phyloP scores from a whole-genome alignment of 2,329 filamentous ascomycete species.

The Didymella pomorum region DNA sequence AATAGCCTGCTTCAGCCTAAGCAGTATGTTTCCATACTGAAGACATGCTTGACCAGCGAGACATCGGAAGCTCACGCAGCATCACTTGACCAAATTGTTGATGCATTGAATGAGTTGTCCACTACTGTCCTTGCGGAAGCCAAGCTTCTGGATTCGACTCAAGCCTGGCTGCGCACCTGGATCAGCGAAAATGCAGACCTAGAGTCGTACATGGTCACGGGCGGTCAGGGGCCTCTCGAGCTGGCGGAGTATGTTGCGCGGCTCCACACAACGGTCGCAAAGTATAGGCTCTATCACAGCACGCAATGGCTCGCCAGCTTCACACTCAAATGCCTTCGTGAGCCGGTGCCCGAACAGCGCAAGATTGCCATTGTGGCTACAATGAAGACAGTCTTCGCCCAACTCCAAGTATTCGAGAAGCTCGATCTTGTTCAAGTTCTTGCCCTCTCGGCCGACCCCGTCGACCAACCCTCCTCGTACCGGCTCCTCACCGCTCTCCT shows the following conservation, averaged over 20 bases:
- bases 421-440: slow-evolving; percentile 30
- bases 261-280: slow-evolving; percentile 34
- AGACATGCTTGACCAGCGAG: slow-evolving; percentile 29
- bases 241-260: slow-evolving; percentile 31
- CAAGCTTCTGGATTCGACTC: slow-evolving; percentile 26
- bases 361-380: slow-evolving; percentile 22
- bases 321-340: slow-evolving; percentile 32
- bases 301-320: slow-evolving; percentile 33
- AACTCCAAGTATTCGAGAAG: slow-evolving; percentile 31
- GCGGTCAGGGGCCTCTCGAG: slow-evolving; percentile 15
- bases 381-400: slow-evolving; percentile 26
- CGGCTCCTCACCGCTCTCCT: slow-evolving; percentile 39
- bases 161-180: slow-evolving; percentile 34
- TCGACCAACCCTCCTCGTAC: slow-evolving; percentile 27
- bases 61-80: slow-evolving; percentile 13
- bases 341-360: slow-evolving; percentile 21
- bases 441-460: slow-evolving; percentile 16
- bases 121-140: slow-evolving; percentile 27
- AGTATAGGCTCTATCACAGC: slow-evolving; percentile 35
- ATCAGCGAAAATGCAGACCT: slow-evolving; percentile 32
- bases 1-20: slow-evolving; percentile 30
- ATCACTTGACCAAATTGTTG: slow-evolving; percentile 31
- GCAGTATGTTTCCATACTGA: slow-evolving; percentile 36
- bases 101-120: slow-evolving; percentile 42
- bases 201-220: slow-evolving; percentile 27